These are phyloP conservation scores for Corchorus olitorius DNA, from an alignment of 345 rosid genomes.

Conservation along the genomic window DNA sequence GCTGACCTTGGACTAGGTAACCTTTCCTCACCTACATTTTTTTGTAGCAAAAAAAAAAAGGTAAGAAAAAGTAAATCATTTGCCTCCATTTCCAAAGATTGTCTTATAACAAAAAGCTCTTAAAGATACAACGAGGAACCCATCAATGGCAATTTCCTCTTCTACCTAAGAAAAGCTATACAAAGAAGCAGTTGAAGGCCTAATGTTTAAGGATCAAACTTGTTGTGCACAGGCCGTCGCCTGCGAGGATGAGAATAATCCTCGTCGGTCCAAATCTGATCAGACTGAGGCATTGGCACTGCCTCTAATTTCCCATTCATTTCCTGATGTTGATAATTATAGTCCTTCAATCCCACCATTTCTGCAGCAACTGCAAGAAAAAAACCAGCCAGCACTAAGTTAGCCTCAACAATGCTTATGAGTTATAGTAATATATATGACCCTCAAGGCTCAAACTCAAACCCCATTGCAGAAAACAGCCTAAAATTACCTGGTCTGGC, in stretches of 20 bases:
- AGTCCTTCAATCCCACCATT: neutral
- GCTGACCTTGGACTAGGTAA: no score
- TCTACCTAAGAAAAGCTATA: neutral
- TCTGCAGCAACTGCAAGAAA: slow-evolving; percentile 18
- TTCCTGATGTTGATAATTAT: neutral
- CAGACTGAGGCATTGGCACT: neutral
- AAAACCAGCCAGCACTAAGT: neutral
- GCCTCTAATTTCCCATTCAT: neutral
- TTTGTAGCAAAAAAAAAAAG: no score
- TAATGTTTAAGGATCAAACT: slow-evolving; percentile 29
- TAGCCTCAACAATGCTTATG: neutral
- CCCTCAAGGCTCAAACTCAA: neutral
- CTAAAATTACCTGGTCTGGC: neutral
- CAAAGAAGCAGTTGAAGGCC: neutral
- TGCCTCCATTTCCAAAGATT: no score
- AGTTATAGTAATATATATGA: no score
- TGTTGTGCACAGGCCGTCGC: slow-evolving; percentile 32
- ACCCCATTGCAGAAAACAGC: neutral
- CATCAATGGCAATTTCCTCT: neutral
- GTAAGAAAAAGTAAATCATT: no score
- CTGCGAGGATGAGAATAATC: slow-evolving; percentile 24
- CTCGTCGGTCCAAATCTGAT: slow-evolving; percentile 32
- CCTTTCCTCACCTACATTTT: no score
- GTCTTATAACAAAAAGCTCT: no score
- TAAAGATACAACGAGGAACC: no score